Evolutionary conservation across 2,329 filamentous ascomycete species (phyloP), one percentile per base, ranked within the genome.

Genomic region (Pseudonectria foliicola): DNA sequence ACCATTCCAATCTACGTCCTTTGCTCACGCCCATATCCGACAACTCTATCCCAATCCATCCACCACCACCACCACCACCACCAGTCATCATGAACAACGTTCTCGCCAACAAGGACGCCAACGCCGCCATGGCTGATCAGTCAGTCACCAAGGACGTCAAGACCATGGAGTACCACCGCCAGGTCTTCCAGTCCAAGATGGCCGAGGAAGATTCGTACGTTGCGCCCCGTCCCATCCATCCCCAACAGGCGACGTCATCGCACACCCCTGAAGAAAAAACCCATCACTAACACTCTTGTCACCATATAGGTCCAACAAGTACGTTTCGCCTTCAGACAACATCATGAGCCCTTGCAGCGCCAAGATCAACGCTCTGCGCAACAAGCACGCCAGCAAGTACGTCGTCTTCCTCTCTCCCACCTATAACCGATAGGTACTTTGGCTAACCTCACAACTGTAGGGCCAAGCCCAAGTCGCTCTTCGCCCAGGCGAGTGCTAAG

Each of bases 261-360:
- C 37, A 53, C 27, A 53, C 41, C 24, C 28, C 18, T 29, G 8
- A 27, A 13, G 10, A 35, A n/a, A 11, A 36, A 12, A 3, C 12
- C 3, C 27, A 15, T 23, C 23, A 26, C 31, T 44, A 39, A 39
- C 37, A 35, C 44, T 27, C 12, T 27, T 27, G 25, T 6, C 31
- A 21, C 6, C 26, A 18, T 41, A 34, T 47, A 63, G 65, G 33
- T 52, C 61, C 29, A 66, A 70, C 50, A 66, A 73, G 47, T 90
- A 89, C 63, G 70, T 89, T 58, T 89, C 83, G 13, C 86, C 86
- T 3, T 89, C 84, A n/a, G 86, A 93, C 62, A 80, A 78, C 63
- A 89, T 93, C 68, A 85, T 88, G 80, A 88, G 82, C 51, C 86
- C 86, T 25, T 88, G 85, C 62, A 84, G 81, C 13, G 81, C 84